These are phyloP conservation scores for Purshia tridentata DNA, from an alignment of 306 rosid genomes.

Conservation along the genomic window DNA sequence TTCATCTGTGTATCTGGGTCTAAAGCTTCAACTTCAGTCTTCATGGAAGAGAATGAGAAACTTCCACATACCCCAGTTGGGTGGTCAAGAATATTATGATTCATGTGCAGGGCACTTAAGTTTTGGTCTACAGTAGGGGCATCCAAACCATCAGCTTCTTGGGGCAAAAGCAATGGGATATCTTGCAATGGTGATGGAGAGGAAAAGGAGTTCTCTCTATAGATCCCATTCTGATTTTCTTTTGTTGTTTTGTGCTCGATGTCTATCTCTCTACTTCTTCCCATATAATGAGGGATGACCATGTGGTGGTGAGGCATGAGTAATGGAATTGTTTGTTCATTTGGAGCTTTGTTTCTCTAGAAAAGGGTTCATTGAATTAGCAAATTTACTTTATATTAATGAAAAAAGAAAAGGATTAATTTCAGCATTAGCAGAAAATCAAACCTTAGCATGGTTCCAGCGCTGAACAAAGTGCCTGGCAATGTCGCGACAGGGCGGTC, in stretches of 20 bases:
- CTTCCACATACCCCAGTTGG: constrained; percentile 27
- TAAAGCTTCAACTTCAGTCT: constrained; percentile 27
- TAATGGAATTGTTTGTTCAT: constrained; percentile 46
- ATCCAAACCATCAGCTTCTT: constrained; percentile 33
- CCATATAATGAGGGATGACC: constrained; percentile 53
- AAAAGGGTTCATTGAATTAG: background rate
- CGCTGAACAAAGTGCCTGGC: constrained; percentile 57
- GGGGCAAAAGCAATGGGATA: constrained; percentile 51
- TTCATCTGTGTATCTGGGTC: constrained; percentile 34
- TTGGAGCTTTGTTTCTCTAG: constrained; percentile 50
- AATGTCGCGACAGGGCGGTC: constrained; percentile 49
- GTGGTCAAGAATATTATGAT: constrained; percentile 35
- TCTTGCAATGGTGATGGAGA: constrained; percentile 33
- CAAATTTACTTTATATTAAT: background rate
- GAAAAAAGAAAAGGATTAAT: background rate
- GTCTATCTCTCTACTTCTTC: constrained; percentile 35
- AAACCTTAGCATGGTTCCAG: constrained; percentile 59
- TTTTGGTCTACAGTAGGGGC: constrained; percentile 32
- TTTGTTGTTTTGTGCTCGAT: constrained; percentile 21
- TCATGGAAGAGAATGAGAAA: constrained; percentile 19
- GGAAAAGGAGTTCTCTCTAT: constrained; percentile 26
- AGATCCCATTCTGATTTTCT: constrained; percentile 15
- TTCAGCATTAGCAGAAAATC: background rate
- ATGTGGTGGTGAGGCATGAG: constrained; percentile 54
- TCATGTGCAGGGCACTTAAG: constrained; percentile 10